These are phyloP conservation scores for Nakazawaea ernobii DNA, from an alignment of 805 yeast genomes.

Conservation along the genomic window DNA sequence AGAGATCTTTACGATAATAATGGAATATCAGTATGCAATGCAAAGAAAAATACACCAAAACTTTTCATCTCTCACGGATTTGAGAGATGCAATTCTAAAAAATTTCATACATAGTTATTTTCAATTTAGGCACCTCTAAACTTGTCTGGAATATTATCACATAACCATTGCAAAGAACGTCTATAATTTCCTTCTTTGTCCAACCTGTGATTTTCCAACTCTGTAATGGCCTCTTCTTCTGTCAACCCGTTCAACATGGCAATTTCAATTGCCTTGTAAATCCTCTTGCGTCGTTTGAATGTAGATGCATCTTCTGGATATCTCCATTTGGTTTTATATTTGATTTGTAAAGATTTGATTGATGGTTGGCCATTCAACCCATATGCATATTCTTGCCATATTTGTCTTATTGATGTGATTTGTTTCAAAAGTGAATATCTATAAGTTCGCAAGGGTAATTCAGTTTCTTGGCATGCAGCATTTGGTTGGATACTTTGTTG, in stretches of 20 bases:
- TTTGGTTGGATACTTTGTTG: background rate
- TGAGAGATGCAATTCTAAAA: no score
- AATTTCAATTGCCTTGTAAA: constrained; percentile 49
- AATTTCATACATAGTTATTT: no score
- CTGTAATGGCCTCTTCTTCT: constrained; percentile 27
- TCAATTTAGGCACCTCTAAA: constrained; percentile 12
- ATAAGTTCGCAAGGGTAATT: background rate
- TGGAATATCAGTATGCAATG: no score
- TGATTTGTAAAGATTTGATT: constrained; percentile 39
- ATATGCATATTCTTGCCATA: constrained; percentile 52
- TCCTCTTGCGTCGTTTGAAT: constrained; percentile 45
- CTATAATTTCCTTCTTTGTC: constrained; percentile 24
- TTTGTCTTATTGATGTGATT: constrained; percentile 37
- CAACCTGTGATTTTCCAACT: constrained; percentile 26
- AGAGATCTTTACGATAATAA: no score
- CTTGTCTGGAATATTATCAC: constrained; percentile 24
- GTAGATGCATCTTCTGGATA: constrained; percentile 46
- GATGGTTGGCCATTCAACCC: constrained; percentile 50
- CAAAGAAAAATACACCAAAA: no score
- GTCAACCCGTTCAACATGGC: constrained; percentile 22
- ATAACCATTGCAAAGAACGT: constrained; percentile 27
- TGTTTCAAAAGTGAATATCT: constrained; percentile 10
- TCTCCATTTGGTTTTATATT: constrained; percentile 52
- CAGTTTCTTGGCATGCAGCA: no score
- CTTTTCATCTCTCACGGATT: background rate